These are phyloP conservation scores for Pilasporangium apinafurcum DNA, from an alignment of 352 stramenopile genomes.

Conservation along the genomic window DNA sequence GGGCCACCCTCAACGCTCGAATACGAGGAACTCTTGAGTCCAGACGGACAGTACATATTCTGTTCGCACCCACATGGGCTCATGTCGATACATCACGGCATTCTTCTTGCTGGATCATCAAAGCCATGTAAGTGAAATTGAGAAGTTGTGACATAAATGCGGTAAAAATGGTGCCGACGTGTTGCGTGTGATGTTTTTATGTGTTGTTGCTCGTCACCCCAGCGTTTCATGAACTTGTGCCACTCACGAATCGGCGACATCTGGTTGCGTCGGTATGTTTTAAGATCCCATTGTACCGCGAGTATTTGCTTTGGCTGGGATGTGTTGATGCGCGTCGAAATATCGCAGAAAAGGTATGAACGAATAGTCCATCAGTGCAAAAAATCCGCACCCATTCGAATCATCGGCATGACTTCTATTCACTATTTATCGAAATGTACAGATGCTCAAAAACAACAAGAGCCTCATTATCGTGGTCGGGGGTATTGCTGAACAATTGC, in stretches of 20 bases:
- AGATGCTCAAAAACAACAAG: constrained; percentile 60
- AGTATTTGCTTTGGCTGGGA: constrained; percentile 72
- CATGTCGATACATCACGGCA: constrained; percentile 61
- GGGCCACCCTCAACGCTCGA: constrained; percentile 51
- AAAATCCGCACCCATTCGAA: neutral
- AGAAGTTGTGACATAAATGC: neutral
- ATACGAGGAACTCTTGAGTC: constrained; percentile 58
- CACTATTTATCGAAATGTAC: constrained; percentile 2
- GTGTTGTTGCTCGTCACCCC: neutral
- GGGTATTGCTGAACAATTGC: constrained; percentile 80
- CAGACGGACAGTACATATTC: constrained; percentile 69
- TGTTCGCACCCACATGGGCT: constrained; percentile 74
- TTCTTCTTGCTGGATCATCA: constrained; percentile 50
- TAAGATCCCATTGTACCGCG: constrained; percentile 64
- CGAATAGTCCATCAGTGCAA: neutral
- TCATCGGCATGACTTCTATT: neutral
- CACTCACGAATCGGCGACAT: constrained; percentile 52
- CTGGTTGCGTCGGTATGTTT: constrained; percentile 75
- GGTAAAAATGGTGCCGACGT: neutral
- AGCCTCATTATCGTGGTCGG: constrained; percentile 78
- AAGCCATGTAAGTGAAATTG: constrained; percentile 32
- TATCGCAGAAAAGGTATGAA: constrained; percentile 42
- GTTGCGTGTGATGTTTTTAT: constrained; percentile 2
- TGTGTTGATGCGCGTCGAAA: constrained; percentile 65
- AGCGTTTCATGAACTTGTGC: constrained; percentile 71